Base-by-base conservation (phyloP, 2,329 filamentous ascomycete genomes). In the Diaporthe sp. region DNA sequence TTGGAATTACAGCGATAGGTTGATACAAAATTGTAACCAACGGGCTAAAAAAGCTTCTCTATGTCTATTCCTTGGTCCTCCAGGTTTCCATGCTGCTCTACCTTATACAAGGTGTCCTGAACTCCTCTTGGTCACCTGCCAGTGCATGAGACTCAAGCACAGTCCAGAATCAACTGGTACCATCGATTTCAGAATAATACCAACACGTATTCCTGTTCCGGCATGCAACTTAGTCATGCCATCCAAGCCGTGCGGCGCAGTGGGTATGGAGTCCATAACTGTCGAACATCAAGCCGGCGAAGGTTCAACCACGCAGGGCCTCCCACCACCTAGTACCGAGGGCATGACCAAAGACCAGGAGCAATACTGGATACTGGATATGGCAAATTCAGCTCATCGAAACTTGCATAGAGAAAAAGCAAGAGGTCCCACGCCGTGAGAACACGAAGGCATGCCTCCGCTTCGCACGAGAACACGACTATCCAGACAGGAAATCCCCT, bases 381-480 rank as follows among this genome's bases (percentile, higher is more conserved):
- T n/a, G 10, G 17, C 49, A 42, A 31, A 57, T 31, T 9, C 13
- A 44, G 25, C 13, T 22, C 13, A 15, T 71, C 0, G 49, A 57
- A 22, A 19, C 4, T 4, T 5, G 9, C 19, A 10, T 57, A 4
- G 37, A 13, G 2, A 53, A 53, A 8, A 37, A 57, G n/a, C 37
- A n/a, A 2, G 37, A 46, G 13, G 37, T 15, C 7, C 37, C 37
- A 28, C 9, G n/a, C 67, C 37, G 37, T 22, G n/a, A 57, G 51
- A 57, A 57, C 28, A 44, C n/a, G n/a, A 22, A 19, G 2, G n/a
- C 37, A 22, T 71, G n/a, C 34, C 37, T 57, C n/a, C 8, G 19
- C 37, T 44, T 71, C 39, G 67, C 67, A n/a, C 34, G n/a, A n/a
- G 31, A 71, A 19, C 9, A 55, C 12, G 37, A 51, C 67, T 71